phyloP scores from a whole-genome alignment of 225 moss, liverwort and hornwort genomes.

The Thuidium tamariscinum region DNA sequence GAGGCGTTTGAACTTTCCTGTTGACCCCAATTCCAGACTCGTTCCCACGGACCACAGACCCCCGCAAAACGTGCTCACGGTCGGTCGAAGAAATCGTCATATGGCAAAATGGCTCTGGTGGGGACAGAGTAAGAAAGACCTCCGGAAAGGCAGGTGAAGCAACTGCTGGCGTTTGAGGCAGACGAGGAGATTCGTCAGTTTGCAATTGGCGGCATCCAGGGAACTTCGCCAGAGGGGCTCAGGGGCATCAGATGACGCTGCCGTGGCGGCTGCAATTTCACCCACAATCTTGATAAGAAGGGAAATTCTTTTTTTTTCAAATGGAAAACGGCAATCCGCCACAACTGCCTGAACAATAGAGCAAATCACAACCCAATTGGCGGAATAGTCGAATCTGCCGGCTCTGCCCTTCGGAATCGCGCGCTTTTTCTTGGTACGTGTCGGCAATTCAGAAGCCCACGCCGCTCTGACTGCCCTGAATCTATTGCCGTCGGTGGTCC shows the following conservation, averaged over 20 bases:
- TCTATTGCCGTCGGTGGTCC: neutral
- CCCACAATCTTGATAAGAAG: too few species aligned
- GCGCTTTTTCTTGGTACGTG: neutral
- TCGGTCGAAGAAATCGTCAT: neutral
- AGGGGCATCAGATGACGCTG: too few species aligned
- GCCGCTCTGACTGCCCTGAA: too few species aligned
- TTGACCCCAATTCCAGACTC: neutral
- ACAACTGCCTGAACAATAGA: too few species aligned
- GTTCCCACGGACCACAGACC: neutral
- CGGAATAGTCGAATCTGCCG: neutral
- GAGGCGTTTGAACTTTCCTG: neutral
- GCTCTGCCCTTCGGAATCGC: neutral
- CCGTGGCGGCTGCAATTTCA: too few species aligned
- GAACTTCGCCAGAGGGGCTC: too few species aligned
- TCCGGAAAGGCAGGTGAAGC: neutral
- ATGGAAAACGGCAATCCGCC: too few species aligned
- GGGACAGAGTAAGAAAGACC: neutral
- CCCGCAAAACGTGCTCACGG: neutral
- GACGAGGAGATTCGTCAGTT: too few species aligned
- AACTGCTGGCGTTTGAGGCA: too few species aligned
- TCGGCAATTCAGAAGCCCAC: neutral
- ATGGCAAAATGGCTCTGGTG: neutral
- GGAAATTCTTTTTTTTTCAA: too few species aligned
- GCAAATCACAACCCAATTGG: neutral
- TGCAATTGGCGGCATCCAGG: too few species aligned